Conservation (phyloP, 2,329 filamentous ascomycete genomes). For the Calonectria montana region DNA sequence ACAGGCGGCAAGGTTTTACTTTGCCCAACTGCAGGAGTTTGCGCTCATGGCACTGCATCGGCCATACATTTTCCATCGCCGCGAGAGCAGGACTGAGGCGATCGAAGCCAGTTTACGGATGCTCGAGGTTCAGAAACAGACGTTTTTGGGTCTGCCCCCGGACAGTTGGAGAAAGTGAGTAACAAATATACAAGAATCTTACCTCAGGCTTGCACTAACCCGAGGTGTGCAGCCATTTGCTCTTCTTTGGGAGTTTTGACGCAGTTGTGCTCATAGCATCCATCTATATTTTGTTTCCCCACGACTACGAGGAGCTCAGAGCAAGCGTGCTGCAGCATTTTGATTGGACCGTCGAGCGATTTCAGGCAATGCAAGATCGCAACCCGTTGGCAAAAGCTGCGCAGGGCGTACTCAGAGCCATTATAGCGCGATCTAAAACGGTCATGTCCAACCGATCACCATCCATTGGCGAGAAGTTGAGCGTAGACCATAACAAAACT, state of each 20-base stretch:
- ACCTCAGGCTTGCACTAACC: not conserved
- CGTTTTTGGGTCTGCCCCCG: conserved; percentile 60
- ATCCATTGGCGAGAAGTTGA: conserved; percentile 9
- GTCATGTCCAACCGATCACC: conserved; percentile 51
- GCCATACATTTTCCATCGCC: conserved; percentile 70
- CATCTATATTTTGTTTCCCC: conserved; percentile 71
- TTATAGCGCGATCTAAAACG: conserved; percentile 64
- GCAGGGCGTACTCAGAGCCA: conserved; percentile 65
- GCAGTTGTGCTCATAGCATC: conserved; percentile 71
- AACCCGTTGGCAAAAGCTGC: conserved; percentile 67
- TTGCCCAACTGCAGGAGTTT: conserved; percentile 63
- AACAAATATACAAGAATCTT: not conserved
- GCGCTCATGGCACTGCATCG: conserved; percentile 70
- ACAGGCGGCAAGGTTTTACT: conserved; percentile 54
- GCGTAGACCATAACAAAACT: conserved; percentile 3
- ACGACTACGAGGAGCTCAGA: conserved; percentile 62
- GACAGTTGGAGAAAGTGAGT: conserved; percentile 60
- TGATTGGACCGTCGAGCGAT: conserved; percentile 69
- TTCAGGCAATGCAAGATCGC: conserved; percentile 64
- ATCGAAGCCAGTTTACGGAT: conserved; percentile 67
- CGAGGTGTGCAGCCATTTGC: conserved; percentile 53
- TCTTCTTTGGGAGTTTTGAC: conserved; percentile 74
- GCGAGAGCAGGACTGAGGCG: conserved; percentile 64
- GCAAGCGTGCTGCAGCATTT: conserved; percentile 65
- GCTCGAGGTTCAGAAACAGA: conserved; percentile 63